Evolutionary conservation across 2,329 filamentous ascomycete genomes (phyloP), one percentile per base, ranked within the genome.

Genomic region (Aureobasidium pullulans): DNA sequence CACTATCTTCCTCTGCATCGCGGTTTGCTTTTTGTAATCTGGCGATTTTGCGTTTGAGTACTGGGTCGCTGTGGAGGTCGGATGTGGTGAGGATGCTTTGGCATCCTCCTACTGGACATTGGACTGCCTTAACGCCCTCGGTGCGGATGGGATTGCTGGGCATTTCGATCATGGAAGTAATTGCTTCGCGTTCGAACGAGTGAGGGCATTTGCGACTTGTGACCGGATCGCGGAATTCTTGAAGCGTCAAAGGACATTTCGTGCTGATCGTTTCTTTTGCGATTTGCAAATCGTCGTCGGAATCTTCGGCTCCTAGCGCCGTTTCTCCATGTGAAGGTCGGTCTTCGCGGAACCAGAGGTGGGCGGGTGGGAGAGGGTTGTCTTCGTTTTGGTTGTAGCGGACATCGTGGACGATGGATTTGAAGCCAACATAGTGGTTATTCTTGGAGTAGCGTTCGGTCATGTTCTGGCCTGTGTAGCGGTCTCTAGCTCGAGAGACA

Each of bases 281-380:
- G 32, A 92, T 80, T 1, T 86, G 80, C 28, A 92, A 77, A 43
- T 92, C 88, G 19, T 88, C 85, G 58, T 87, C 85, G 15, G 80
- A 79, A 2, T 72, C 77, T 1, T 66, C 73, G 59, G 69, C 72
- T 8, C 64, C 61, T 4, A 48, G 65, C 39, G 67, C 65, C 2
- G 75, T 76, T 29, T 75, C 67, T 10, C 76, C 76, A 16, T 74
- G 73, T 2, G 72, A 69, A 15, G 76, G 74, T 9, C 68, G 67
- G 37, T 77, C 76, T 64, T 76, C 74, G n/a, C 73, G 68, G 67
- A 89, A 88, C 86, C 86, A 89, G 10, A 82, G 81, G 11, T 78
- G 79, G 9, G 80, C 71, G 53, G 82, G 77, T 0, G 84, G 81
- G 15, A 85, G 67, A 0, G 78, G 76, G 3, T 79, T 78, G 1